Conservation (phyloP, 2,329 filamentous ascomycete genomes). For the Teratosphaeria nubilosa region DNA sequence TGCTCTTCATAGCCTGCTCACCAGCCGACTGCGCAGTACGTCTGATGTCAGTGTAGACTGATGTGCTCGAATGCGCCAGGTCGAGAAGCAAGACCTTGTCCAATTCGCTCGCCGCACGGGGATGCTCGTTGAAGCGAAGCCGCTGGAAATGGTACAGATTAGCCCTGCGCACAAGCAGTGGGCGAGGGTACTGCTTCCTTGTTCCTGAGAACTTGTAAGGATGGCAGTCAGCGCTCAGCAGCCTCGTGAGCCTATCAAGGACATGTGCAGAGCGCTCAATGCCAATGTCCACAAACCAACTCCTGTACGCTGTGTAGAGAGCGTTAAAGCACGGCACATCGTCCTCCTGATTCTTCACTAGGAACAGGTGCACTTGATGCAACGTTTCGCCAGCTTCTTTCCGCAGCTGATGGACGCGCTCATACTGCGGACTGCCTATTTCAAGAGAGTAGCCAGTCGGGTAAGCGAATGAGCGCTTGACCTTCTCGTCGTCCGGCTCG, state of each 20-base stretch:
- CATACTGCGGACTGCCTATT: conserved; percentile 54
- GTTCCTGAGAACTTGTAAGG: conserved; percentile 92
- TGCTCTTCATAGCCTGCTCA: conserved; percentile 84
- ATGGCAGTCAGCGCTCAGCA: conserved; percentile 77
- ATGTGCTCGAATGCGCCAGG: conserved; percentile 80
- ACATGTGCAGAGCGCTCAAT: conserved; percentile 93
- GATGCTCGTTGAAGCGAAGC: conserved; percentile 85
- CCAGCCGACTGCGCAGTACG: conserved; percentile 83
- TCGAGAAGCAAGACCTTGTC: conserved; percentile 79
- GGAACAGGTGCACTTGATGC: conserved; percentile 74
- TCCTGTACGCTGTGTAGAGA: conserved; percentile 82
- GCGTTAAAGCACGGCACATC: conserved; percentile 93
- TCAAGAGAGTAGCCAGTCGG: conserved; percentile 75
- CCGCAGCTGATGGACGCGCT: conserved; percentile 68
- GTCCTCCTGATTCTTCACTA: conserved; percentile 78
- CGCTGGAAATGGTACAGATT: conserved; percentile 91
- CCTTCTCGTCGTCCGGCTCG: conserved; percentile 58
- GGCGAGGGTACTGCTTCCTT: conserved; percentile 83
- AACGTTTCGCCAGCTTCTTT: conserved; percentile 70
- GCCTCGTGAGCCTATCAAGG: conserved; percentile 71
- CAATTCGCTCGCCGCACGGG: conserved; percentile 78
- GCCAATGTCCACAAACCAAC: conserved; percentile 96
- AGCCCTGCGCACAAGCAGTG: conserved; percentile 82
- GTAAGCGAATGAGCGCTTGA: conserved; percentile 80
- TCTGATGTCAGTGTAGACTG: conserved; percentile 90